Percentiles rank a stretch among this genome's conserved stretches.
These are phyloP conservation scores for Tuber melanosporum DNA, from an alignment of 495 filamentous ascomycete genomes.

Conservation along the genomic window DNA sequence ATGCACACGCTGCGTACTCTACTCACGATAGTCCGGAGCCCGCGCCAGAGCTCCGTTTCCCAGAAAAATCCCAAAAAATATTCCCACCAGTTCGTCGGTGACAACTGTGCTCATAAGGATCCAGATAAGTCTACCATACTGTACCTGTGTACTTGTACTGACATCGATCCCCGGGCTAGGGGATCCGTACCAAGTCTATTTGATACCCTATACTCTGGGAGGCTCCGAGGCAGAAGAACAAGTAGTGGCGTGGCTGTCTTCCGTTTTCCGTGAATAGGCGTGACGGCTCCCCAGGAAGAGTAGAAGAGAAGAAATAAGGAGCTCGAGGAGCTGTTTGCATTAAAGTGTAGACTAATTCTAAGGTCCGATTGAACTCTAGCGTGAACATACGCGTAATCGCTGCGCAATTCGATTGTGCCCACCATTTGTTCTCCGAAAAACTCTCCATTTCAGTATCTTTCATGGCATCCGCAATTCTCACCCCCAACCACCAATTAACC, in stretches of 20 bases:
- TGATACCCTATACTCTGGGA: neutral
- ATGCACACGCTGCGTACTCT: neutral
- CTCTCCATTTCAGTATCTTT: neutral
- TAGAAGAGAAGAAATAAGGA: neutral
- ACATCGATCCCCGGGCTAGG: neutral
- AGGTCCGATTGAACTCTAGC: neutral
- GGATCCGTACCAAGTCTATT: neutral
- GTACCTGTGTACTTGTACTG: neutral
- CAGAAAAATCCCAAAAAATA: neutral
- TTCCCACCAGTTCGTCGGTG: neutral
- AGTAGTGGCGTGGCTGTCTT: neutral
- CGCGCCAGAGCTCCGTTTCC: neutral
- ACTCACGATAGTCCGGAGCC: neutral
- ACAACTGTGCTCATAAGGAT: neutral
- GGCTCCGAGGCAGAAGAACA: neutral
- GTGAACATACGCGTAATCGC: neutral
- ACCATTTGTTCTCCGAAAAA: neutral
- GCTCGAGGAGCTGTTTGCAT: neutral
- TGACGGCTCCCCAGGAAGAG: neutral
- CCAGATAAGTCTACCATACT: neutral
- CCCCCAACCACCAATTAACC: neutral
- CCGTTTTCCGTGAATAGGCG: neutral
- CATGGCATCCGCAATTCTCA: neutral
- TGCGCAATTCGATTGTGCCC: neutral
- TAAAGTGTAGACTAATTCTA: neutral